Base-by-base conservation (phyloP, 768 basidiomycete genomes). In the Boletus patriciae region DNA sequence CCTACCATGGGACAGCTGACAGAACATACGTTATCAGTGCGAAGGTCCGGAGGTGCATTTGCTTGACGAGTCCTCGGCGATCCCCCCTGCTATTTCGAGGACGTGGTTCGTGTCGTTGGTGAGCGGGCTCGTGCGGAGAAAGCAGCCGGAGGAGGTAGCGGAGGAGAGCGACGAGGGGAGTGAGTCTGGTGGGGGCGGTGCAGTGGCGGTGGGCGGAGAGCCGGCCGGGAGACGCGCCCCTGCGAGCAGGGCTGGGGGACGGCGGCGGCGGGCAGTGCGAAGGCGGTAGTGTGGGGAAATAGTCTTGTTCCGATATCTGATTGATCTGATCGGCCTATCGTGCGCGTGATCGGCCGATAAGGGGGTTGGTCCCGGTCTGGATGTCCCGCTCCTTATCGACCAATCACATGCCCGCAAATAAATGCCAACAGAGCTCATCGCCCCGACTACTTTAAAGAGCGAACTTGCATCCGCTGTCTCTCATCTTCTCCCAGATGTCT, bases 41-140 rank as follows among this genome's bases (percentile, higher is more conserved):
- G 87, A 90, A 36, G 70, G 77, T 11, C 76, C 81, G 6, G 88
- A 79, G 15, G 72, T 84, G 64, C 77, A 85, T 36, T 73, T 77
- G 16, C 74, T 90, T 45, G 83, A 91, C 70, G 74, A 80, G 37
- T 80, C 77, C 25, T 81, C 84, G 4, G 88, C 83, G 18, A 72
- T 70, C 3, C 73, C 73, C 5, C 87, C 92, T n/a, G 76, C 80
- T 8, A 60, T 90, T 29, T 69, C 68, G 33, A 76, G 79, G 50
- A 93, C 91, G 4, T 94, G 92, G 92, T 85, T 88, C 64, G 63
- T 85, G 57, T 66, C 76, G 15, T 69, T 89, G 25, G 59, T 73
- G 66, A 10, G 31, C 7, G 62, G 78, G 27, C 31, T 63, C 1
- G 42, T 49, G 48, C 59, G 23, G 62, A 68, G 51, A 42, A 46